phyloP scores from a whole-genome alignment of 495 filamentous ascomycete species.

The Ascodesmis nigricans region DNA sequence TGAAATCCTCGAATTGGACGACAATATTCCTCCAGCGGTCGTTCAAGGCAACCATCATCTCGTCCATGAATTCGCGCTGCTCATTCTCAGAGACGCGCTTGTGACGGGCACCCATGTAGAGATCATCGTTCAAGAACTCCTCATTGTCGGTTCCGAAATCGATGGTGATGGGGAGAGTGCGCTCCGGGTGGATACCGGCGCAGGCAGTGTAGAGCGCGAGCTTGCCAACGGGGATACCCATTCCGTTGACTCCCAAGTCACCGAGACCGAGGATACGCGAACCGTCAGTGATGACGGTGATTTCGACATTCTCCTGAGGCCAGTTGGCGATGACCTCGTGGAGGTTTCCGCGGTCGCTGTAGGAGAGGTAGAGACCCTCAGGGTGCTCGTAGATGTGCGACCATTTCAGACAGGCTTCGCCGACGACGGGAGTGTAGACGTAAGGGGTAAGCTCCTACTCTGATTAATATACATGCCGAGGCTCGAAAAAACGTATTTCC shows the following conservation, averaged over 20 bases:
- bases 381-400: conserved; percentile 88
- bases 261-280: conserved; percentile 90
- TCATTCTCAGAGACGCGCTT: conserved; percentile 61
- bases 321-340: conserved; percentile 52
- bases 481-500: neutral
- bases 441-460: conserved; percentile 61
- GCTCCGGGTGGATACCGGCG: conserved; percentile 80
- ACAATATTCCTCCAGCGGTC: conserved; percentile 76
- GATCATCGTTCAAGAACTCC: conserved; percentile 64
- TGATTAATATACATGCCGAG: conserved; percentile 3
- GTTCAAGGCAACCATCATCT: conserved; percentile 80
- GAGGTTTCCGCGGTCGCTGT: conserved; percentile 50
- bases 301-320: conserved; percentile 58
- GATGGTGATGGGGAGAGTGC: conserved; percentile 75
- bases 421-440: conserved; percentile 94
- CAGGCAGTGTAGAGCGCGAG: conserved; percentile 86
- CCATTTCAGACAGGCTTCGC: conserved; percentile 88
- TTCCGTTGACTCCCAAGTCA: conserved; percentile 89
- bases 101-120: conserved; percentile 76
- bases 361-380: conserved; percentile 71
- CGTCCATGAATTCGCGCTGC: conserved; percentile 85
- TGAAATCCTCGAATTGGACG: conserved; percentile 96
- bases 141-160: conserved; percentile 88
- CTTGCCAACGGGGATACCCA: conserved; percentile 95
- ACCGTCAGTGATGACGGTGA: conserved; percentile 91